Evolutionary conservation across 2,329 filamentous ascomycete species (phyloP), one percentile per base, ranked within the genome.

Genomic region (Trichoderma afroharzianum): DNA sequence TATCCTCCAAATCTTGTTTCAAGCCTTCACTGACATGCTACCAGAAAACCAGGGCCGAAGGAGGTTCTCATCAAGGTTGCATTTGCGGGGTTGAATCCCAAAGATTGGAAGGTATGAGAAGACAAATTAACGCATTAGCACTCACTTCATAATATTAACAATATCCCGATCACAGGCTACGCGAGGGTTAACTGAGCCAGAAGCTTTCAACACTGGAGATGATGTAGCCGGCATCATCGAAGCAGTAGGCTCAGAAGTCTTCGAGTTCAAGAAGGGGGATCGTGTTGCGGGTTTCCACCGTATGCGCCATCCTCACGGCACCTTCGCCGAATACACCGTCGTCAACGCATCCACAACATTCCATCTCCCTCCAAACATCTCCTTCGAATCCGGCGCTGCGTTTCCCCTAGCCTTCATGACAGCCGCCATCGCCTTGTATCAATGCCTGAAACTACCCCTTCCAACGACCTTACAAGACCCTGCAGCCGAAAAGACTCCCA

Each of bases 241-340:
- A 26, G 64, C 68, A 7, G 72, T 76, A 12, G 77, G 77, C 18
- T 62, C 63, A 2, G 74, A 73, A 3, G 75, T 77, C 2, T 62
- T 47, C 26, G 74, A 72, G 39, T 77, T 76, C 67, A 55, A 70
- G 14, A 66, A 71, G 4, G 84, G 84, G n/a, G 84, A 85, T 73
- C 79, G 84, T 43, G 84, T 86, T 30, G 81, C 81, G 8, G 82
- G 81, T 2, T 85, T 84, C 63, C 84, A 85, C 71, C 80, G 86
- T 74, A 89, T 90, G 83, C 74, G 80, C 68, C 80, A 79, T 2
- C 82, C 84, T 0, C 79, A 83, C 47, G 88, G 89, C 6, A 85
- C 81, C 30, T 91, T 85, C 74, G 88, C 88, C 18, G 88, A 90
- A 75, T 91, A 90, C 75, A 85, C 87, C 4, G 78, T 90, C 14